Percentiles rank a stretch among this genome's conserved stretches.
Conservation (phyloP, 805 yeast genomes). For the Candida berthetii region DNA sequence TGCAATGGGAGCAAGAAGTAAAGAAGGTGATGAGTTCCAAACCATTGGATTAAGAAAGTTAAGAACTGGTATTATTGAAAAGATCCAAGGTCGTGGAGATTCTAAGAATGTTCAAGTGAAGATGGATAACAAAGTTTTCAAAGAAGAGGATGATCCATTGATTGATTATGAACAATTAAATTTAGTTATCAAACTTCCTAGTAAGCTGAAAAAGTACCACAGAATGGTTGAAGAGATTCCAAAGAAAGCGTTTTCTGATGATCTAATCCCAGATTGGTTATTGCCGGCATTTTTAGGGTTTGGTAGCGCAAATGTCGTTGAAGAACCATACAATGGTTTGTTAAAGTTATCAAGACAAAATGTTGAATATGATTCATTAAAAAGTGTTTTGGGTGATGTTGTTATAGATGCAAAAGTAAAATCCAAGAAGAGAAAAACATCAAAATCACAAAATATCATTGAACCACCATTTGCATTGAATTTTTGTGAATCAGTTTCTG, state of each 20-base stretch:
- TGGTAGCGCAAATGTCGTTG: conserved; percentile 14
- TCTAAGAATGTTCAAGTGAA: conserved; percentile 21
- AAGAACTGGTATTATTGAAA: conserved; percentile 3
- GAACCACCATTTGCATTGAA: neutral
- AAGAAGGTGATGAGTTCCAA: conserved; percentile 5
- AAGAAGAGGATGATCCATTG: neutral
- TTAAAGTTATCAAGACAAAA: neutral
- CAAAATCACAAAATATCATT: neutral
- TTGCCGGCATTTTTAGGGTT: conserved; percentile 24
- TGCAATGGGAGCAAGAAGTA: conserved; percentile 2
- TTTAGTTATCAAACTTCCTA: conserved; percentile 2
- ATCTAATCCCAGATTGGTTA: conserved; percentile 28
- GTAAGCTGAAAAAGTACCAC: neutral
- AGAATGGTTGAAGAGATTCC: conserved; percentile 1
- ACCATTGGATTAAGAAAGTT: conserved; percentile 5
- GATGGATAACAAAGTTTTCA: neutral
- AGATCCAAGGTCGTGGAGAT: neutral
- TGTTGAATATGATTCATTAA: neutral
- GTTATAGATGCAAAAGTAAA: conserved; percentile 1
- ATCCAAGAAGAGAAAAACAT: neutral
- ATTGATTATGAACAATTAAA: conserved; percentile 1
- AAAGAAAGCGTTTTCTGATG: conserved; percentile 3
- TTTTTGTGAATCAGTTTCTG: neutral
- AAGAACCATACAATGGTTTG: neutral
- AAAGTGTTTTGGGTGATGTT: conserved; percentile 2